These are phyloP conservation scores for Pontederia paniculata DNA, from an alignment of 176 grass and related monocot genomes.

Conservation along the genomic window DNA sequence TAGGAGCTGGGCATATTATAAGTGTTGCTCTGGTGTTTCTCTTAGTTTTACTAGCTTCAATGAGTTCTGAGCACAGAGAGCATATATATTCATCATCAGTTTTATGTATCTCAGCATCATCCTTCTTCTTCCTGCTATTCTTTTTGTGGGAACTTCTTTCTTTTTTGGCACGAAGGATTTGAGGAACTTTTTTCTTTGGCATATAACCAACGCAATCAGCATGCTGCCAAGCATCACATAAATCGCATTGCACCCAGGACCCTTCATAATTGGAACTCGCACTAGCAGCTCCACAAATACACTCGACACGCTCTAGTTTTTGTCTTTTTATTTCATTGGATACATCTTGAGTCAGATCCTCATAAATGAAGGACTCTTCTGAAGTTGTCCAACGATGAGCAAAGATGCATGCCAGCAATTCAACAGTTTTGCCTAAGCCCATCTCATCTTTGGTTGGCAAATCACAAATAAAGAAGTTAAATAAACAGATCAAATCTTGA, in stretches of 20 bases:
- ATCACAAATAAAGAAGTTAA: conserved; percentile 6
- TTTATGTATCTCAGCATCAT: conserved; percentile 31
- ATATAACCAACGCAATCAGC: conserved; percentile 80
- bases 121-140: conserved; percentile 45
- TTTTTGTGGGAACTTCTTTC: conserved; percentile 30
- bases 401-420: conserved; percentile 90
- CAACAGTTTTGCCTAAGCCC: conserved; percentile 91
- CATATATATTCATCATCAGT: conserved; percentile 53
- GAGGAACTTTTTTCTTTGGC: conserved; percentile 34
- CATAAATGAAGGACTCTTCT: conserved; percentile 14
- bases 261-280: conserved; percentile 65
- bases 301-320: conserved; percentile 87
- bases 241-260: conserved; percentile 79
- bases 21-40: conserved; percentile 58
- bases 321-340: conserved; percentile 39
- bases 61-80: conserved; percentile 59
- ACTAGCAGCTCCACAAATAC: conserved; percentile 92
- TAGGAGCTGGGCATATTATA: conserved; percentile 83
- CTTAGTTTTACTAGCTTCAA: conserved; percentile 55
- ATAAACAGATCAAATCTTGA: conserved; percentile 7
- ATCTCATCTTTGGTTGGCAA: conserved; percentile 81
- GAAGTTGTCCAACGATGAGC: conserved; percentile 45
- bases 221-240: conserved; percentile 96
- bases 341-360: conserved; percentile 1
- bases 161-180: conserved; percentile 17